Base-by-base conservation (phyloP, 1,284 basidiomycete species). In the Ceratobasidium sp. region DNA sequence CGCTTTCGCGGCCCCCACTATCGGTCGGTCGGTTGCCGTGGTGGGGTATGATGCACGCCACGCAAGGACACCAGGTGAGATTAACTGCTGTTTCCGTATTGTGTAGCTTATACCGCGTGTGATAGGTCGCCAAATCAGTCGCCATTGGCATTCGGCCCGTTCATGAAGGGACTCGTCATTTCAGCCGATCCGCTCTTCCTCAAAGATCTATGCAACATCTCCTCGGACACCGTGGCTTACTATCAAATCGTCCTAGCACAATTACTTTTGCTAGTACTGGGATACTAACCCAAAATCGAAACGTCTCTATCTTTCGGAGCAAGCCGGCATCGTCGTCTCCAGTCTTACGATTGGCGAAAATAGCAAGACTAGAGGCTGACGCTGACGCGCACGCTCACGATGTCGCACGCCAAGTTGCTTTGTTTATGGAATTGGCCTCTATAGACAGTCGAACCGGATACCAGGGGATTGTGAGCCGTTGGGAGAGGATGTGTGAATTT, bases 401-500 rank as follows among this genome's bases (percentile, higher is more conserved):
- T 78, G 78, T 88, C 29, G 73, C 80, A 27, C 89, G 87, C 73
- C 91, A 93, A 75, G 77, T 92, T 64, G 81, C 84, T 2, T 79
- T 92, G n/a, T 89, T 87, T 76, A 83, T 85, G 40, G 89, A 88
- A 12, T 78, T 93, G 34, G 74, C 84, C 29, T 84, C 84, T 0
- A 88, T 88, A 0, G 84, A 86, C 56, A 80, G 87, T 32, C 85
- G 85, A 71, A 83, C 87, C 12, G 90, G 86, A 0, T 87, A 87
- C 77, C 87, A 91, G 69, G 79, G 90, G 29, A 79, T 92, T 71
- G 85, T 91, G 70, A 86, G 82, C 74, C 84, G 91, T 69, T 93
- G 91, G 91, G 90, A 93, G 75, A 82, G 87, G 72, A 86, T 88
- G 84, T 85, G 84, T 74, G 88, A 92, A 83, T 91, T 88, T 75